phyloP scores from a whole-genome alignment of 805 yeast genomes.

The Saturnispora gosingensis region DNA sequence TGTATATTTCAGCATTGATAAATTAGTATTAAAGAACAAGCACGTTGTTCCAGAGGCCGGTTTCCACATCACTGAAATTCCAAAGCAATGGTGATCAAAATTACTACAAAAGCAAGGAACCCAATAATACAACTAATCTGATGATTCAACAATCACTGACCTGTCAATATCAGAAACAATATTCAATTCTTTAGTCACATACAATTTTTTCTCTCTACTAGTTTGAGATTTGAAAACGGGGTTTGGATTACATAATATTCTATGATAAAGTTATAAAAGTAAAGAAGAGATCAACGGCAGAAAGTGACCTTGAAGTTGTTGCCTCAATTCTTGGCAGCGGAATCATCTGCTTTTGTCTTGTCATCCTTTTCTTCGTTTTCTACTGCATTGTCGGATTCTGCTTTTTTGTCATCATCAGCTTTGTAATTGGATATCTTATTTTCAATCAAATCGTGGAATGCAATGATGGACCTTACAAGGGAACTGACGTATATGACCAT shows the following conservation, averaged over 20 bases:
- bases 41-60: background rate
- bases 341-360: slow-evolving; percentile 10
- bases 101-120: background rate
- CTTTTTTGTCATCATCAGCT: slow-evolving; percentile 19
- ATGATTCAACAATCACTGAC: background rate
- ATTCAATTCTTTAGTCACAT: background rate
- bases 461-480: slow-evolving; percentile 86
- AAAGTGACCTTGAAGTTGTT: background rate
- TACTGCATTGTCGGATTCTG: slow-evolving; percentile 30
- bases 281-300: background rate
- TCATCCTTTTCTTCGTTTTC: slow-evolving; percentile 20
- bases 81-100: background rate
- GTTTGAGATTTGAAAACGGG: background rate
- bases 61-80: slow-evolving; percentile 1
- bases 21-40: background rate
- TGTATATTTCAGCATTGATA: background rate
- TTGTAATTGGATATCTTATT: slow-evolving; percentile 50
- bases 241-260: background rate
- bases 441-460: slow-evolving; percentile 94
- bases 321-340: background rate
- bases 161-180: background rate
- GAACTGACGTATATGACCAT: slow-evolving; percentile 89
- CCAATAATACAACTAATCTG: background rate
- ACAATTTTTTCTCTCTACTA: background rate
- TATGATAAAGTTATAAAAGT: background rate